phyloP scores from a whole-genome alignment of 2,329 filamentous ascomycete species.

The Sphaerulina vaccinii region DNA sequence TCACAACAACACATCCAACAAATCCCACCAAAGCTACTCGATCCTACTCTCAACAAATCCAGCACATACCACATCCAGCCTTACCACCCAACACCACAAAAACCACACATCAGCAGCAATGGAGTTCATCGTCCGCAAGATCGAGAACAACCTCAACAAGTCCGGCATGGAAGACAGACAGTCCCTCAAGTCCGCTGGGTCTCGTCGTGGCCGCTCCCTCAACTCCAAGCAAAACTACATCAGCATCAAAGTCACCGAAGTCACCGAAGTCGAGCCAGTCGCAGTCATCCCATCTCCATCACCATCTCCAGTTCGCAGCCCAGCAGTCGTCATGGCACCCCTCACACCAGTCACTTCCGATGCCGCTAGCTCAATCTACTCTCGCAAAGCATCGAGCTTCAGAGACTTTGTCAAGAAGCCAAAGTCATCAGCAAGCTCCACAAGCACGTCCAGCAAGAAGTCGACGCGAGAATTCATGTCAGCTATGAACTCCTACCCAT shows the following conservation, averaged over 20 bases:
- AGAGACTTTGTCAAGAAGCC: constrained; percentile 3
- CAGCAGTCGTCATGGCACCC: background rate
- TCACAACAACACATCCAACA: background rate
- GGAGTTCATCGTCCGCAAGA: constrained; percentile 10
- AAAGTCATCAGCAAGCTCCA: background rate
- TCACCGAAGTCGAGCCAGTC: background rate
- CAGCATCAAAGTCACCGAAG: constrained; percentile 5
- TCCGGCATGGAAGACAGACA: constrained; percentile 13
- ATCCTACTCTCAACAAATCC: background rate
- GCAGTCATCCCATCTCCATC: background rate
- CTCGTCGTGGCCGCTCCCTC: background rate
- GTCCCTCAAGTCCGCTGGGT: background rate
- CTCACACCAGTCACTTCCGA: background rate
- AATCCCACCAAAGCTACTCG: background rate
- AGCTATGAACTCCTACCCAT: constrained; percentile 4
- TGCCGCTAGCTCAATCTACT: constrained; percentile 9
- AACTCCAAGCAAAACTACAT: constrained; percentile 1
- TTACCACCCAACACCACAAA: no score
- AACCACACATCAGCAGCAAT: no score
- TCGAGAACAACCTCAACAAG: constrained; percentile 13
- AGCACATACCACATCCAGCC: background rate
- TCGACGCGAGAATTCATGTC: constrained; percentile 7
- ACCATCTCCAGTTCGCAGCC: background rate
- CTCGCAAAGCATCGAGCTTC: constrained; percentile 5
- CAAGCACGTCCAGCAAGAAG: constrained; percentile 6